A percentile compares a stretch with the other conserved stretches of the same genome.
Evolutionary conservation across 2,329 filamentous ascomycete genomes (phyloP).

Genomic region (Hymenoscyphus infarciens): DNA sequence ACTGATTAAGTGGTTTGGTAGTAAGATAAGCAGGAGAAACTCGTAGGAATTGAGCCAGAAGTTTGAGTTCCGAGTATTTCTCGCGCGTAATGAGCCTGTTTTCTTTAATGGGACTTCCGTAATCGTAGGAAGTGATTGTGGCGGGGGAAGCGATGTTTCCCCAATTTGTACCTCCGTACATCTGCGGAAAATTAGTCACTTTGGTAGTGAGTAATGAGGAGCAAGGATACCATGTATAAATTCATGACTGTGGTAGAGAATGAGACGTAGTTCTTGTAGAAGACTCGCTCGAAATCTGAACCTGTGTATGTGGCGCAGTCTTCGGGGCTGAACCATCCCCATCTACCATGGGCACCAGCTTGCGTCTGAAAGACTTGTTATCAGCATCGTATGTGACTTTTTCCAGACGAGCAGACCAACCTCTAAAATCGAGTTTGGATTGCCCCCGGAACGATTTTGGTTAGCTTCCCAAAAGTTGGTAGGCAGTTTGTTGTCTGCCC

Average conservation of each 20-base stretch:
- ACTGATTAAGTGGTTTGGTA: conserved; percentile 40
- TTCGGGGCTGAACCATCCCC: neutral
- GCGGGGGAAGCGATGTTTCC: conserved; percentile 68
- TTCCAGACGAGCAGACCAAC: neutral
- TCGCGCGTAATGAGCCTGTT: conserved; percentile 19
- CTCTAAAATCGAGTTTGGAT: neutral
- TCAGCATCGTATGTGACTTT: too few relatives aligned
- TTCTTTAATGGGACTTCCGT: conserved; percentile 22
- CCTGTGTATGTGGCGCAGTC: neutral
- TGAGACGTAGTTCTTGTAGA: conserved; percentile 7
- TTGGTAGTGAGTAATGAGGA: neutral
- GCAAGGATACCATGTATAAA: neutral
- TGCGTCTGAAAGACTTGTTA: neutral
- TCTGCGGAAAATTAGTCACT: conserved; percentile 38
- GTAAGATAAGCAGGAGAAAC: conserved; percentile 24
- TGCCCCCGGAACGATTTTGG: neutral
- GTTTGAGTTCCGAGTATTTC: conserved; percentile 24
- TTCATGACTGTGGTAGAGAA: neutral
- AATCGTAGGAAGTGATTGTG: conserved; percentile 54
- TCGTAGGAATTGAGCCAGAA: conserved; percentile 24
- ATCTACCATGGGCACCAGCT: neutral
- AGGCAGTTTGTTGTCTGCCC: neutral
- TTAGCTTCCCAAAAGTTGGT: conserved; percentile 3
- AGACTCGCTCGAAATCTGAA: conserved; percentile 4
- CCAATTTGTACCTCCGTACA: conserved; percentile 77